Conservation (phyloP, 352 stramenopile genomes). For the Globisporangium apiculatum region DNA sequence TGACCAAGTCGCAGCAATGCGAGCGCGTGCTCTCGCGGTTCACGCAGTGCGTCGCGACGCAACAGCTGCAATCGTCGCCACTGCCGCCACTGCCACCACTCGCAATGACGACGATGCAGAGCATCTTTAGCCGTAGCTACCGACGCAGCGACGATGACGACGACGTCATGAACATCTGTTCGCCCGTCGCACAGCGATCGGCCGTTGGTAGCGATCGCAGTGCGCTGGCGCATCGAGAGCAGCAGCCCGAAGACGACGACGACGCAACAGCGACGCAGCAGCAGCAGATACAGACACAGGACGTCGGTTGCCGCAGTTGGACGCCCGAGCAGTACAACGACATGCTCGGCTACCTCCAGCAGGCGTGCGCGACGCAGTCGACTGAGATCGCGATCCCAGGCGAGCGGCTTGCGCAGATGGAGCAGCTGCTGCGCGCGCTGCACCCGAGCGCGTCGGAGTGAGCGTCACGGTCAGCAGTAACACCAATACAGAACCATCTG, state of each 20-base stretch:
- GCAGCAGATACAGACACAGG: background rate
- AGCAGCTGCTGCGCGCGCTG: conserved; percentile 37
- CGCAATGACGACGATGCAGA: background rate
- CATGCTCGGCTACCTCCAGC: conserved; percentile 33
- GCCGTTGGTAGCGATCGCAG: background rate
- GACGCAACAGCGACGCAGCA: background rate
- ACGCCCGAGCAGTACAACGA: conserved; percentile 31
- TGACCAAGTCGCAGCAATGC: conserved; percentile 15
- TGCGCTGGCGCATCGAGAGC: background rate
- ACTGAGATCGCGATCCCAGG: conserved; percentile 25
- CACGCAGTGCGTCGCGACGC: background rate
- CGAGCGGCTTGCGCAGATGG: conserved; percentile 33
- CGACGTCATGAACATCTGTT: conserved; percentile 26
- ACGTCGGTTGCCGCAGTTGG: conserved; percentile 13
- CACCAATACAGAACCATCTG: conserved; percentile 5
- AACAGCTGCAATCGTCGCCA: background rate
- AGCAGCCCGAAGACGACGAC: background rate
- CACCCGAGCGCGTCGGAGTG: conserved; percentile 6
- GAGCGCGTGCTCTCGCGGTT: conserved; percentile 5
- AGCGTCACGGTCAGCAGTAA: background rate
- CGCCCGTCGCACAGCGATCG: conserved; percentile 12
- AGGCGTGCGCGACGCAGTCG: conserved; percentile 18
- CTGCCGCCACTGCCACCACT: background rate
- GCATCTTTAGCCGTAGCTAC: conserved; percentile 2
- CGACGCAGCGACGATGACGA: conserved; percentile 16